A percentile compares a stretch with the other conserved stretches of the same genome.
Evolutionary conservation across 352 stramenopile genomes (phyloP).

Genomic region (Phytopythium vexans): DNA sequence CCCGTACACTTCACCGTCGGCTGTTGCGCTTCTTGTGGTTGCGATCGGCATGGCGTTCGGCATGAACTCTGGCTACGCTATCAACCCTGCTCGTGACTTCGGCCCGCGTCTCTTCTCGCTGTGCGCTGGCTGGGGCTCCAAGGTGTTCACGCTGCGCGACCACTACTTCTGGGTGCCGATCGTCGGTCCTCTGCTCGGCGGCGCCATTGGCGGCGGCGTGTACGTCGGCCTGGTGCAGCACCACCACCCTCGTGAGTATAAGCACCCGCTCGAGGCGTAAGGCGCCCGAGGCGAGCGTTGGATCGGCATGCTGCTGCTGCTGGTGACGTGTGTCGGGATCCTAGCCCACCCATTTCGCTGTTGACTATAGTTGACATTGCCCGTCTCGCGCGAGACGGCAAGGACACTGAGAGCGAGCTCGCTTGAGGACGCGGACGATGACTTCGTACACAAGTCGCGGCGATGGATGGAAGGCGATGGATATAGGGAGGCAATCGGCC

Average conservation of each 20-base stretch:
- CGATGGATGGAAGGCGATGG: too few relatives aligned
- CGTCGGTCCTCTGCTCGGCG: constrained; percentile 40
- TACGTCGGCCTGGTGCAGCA: constrained; percentile 43
- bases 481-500: too few relatives aligned
- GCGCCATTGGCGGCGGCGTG: constrained; percentile 29
- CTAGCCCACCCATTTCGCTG: too few relatives aligned
- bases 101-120: constrained; percentile 41
- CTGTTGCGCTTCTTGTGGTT: constrained; percentile 49
- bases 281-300: not conserved
- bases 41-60: constrained; percentile 72
- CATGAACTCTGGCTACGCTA: constrained; percentile 65
- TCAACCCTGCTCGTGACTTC: constrained; percentile 65
- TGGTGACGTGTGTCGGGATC: not conserved
- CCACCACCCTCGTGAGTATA: constrained; percentile 49
- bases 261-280: constrained; percentile 29
- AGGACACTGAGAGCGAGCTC: too few relatives aligned
- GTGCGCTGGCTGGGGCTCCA: constrained; percentile 37
- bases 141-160: constrained; percentile 38
- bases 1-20: constrained; percentile 34
- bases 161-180: constrained; percentile 69
- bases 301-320: constrained; percentile 1
- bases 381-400: too few relatives aligned
- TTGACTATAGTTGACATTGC: too few relatives aligned
- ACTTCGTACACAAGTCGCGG: too few relatives aligned
- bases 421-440: too few relatives aligned